Percentiles rank a stretch among this genome's conserved stretches.
Conservation (phyloP, 2,329 filamentous ascomycete genomes). For the Emericellopsis atlantica region DNA sequence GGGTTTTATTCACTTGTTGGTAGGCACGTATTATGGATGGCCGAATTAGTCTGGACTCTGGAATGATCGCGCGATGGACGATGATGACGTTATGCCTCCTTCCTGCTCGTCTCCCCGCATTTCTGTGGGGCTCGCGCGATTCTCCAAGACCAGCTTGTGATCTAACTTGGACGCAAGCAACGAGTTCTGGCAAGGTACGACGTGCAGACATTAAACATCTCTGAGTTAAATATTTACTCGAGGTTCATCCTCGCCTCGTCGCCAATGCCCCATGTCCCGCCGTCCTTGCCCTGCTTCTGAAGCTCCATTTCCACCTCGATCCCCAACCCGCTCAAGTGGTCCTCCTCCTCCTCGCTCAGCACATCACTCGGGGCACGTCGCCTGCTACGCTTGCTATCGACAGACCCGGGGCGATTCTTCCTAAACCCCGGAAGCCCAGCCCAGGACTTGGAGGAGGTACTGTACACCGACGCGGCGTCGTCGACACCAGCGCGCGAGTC, state of each 20-base stretch:
- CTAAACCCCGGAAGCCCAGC: constrained; percentile 9
- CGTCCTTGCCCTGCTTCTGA: constrained; percentile 40
- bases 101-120: background rate
- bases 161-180: background rate
- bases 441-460: constrained; percentile 30
- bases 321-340: constrained; percentile 25
- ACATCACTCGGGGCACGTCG: constrained; percentile 27
- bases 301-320: constrained; percentile 36
- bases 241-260: constrained; percentile 78
- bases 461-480: constrained; percentile 32
- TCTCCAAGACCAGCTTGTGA: too few relatives aligned
- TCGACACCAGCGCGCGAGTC: constrained; percentile 16
- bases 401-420: constrained; percentile 5
- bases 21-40: too few relatives aligned
- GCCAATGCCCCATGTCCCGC: constrained; percentile 61
- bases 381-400: constrained; percentile 5
- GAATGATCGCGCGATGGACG: too few relatives aligned
- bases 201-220: background rate
- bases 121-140: background rate
- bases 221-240: constrained; percentile 34
- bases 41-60: too few relatives aligned
- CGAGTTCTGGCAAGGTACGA: background rate
- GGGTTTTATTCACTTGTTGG: too few relatives aligned
- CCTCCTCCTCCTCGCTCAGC: constrained; percentile 29
- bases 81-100: background rate